Evolutionary conservation across 164 flowering plant genomes (phyloP).

Genomic region (Dillenia turbinata): DNA sequence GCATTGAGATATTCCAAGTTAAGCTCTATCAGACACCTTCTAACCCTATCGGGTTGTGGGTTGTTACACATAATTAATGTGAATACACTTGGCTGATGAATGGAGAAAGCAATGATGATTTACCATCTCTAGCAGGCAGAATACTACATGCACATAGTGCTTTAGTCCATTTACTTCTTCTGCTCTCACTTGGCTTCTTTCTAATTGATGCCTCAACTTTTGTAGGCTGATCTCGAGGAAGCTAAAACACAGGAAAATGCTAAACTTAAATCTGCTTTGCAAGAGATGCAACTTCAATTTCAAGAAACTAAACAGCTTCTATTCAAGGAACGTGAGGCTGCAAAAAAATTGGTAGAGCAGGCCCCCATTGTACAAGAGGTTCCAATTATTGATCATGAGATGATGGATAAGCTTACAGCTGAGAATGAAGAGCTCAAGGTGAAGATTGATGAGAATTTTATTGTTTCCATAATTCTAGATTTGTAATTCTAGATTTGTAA

Average conservation of each 20-base stretch:
- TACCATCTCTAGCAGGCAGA: background rate
- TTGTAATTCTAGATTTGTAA: background rate
- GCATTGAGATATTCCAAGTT: too few relatives aligned
- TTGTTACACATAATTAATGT: too few relatives aligned
- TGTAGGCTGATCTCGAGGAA: slow-evolving; percentile 85
- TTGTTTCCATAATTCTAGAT: background rate
- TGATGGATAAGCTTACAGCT: slow-evolving; percentile 56
- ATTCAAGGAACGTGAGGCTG: slow-evolving; percentile 66
- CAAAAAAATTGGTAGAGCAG: slow-evolving; percentile 39
- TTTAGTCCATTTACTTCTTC: background rate
- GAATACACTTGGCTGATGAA: too few relatives aligned
- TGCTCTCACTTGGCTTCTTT: background rate
- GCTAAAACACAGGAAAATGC: slow-evolving; percentile 84
- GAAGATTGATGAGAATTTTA: slow-evolving; percentile 6
- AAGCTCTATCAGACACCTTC: too few relatives aligned
- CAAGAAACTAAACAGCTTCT: slow-evolving; percentile 72
- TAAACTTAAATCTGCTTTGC: slow-evolving; percentile 71
- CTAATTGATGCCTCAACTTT: slow-evolving; percentile 1
- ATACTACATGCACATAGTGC: background rate
- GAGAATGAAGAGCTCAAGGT: slow-evolving; percentile 94
- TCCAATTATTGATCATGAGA: slow-evolving; percentile 60
- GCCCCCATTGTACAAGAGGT: slow-evolving; percentile 67
- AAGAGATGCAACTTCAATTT: slow-evolving; percentile 70
- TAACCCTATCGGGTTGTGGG: too few relatives aligned
- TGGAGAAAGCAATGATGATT: too few relatives aligned